Conservation (phyloP, 768 basidiomycete genomes). For the Lyophyllum decastes region DNA sequence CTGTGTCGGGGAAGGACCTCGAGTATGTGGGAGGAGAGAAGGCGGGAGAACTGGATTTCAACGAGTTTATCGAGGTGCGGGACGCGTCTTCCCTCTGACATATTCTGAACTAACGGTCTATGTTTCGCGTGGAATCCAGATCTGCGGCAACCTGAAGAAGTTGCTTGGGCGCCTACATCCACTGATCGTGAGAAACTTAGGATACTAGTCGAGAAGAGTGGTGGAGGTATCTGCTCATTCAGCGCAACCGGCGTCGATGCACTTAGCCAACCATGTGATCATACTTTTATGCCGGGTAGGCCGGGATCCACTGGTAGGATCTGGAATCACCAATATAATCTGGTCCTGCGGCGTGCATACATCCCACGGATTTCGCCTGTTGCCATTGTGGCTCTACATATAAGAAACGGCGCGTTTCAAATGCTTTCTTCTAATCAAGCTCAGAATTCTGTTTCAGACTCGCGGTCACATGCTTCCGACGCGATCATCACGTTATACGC, state of each 20-base stretch:
- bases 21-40: constrained; percentile 65
- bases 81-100: neutral
- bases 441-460: neutral
- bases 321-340: too few species aligned
- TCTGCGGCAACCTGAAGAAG: constrained; percentile 73
- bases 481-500: neutral
- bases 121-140: constrained; percentile 34
- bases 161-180: constrained; percentile 34
- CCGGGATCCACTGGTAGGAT: too few species aligned
- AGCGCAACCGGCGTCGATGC: too few species aligned
- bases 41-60: constrained; percentile 64
- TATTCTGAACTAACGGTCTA: neutral
- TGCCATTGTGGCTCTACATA: too few species aligned
- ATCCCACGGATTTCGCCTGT: too few species aligned
- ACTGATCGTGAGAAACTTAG: constrained; percentile 32
- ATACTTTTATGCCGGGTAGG: too few species aligned
- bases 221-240: constrained; percentile 44
- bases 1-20: constrained; percentile 17
- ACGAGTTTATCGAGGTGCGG: constrained; percentile 87
- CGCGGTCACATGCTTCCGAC: neutral
- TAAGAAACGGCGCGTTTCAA: too few species aligned
- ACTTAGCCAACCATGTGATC: too few species aligned
- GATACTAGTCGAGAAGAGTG: constrained; percentile 58
- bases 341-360: too few species aligned
- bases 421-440: too few species aligned